Conservation (phyloP, 169 alveolate species). For the Babesia microti region DNA sequence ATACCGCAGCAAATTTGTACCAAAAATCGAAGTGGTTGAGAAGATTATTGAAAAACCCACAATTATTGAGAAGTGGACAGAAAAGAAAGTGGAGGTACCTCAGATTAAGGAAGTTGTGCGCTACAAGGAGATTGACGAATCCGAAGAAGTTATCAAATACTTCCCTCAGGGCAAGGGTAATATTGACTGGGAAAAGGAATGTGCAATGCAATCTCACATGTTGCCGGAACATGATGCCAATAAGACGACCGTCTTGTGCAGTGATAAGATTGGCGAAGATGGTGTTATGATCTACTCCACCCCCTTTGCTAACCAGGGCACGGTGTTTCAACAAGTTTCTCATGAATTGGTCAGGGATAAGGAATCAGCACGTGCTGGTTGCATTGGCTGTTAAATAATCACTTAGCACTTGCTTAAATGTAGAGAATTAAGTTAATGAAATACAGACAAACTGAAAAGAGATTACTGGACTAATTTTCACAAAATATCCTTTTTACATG, state of each 20-base stretch:
- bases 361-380: no score
- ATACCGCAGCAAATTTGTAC: constrained; percentile 66
- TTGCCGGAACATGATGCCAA: constrained; percentile 5
- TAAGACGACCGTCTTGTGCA: constrained; percentile 1
- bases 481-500: no score
- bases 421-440: no score
- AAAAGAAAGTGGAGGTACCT: constrained; percentile 71
- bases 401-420: no score
- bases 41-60: constrained; percentile 67
- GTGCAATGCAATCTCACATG: constrained; percentile 41
- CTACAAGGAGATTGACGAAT: constrained; percentile 68
- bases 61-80: constrained; percentile 71
- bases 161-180: constrained; percentile 57
- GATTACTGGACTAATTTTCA: no score
- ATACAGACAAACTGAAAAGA: no score
- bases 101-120: constrained; percentile 73
- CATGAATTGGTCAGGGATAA: no score
- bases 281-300: no score
- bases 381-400: no score
- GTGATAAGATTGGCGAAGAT: no score
- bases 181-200: constrained; percentile 69
- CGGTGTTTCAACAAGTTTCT: no score
- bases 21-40: constrained; percentile 72
- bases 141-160: constrained; percentile 73
- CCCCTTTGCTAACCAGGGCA: no score